Evolutionary conservation across 352 stramenopile genomes (phyloP), one percentile per base, ranked within the genome.

Genomic region (Globisporangium nodosum): DNA sequence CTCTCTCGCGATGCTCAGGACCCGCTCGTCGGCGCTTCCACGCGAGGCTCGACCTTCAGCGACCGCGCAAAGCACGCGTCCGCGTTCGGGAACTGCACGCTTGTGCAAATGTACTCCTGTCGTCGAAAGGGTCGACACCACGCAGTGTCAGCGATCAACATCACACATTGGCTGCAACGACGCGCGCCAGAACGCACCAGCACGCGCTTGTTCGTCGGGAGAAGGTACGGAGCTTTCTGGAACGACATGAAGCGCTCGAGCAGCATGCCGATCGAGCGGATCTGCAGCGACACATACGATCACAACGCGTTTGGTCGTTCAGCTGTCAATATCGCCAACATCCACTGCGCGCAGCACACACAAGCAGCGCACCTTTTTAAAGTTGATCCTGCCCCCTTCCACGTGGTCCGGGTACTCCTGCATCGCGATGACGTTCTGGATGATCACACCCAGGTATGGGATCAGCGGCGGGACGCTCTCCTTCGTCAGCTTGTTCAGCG

Each of bases 391-490:
- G 27, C 88, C 81, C 33, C 71, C 78, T 60, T 92, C 80, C 5
- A 92, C 69, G 20, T 66, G 73, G 55, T 95, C 84, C 1, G 86
- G 86, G 54, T 81, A 95, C 55, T 95, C 86, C 61, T 95, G 83
- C 8, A 92, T 61, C 16, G 84, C 78, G 31, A 95, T 76, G 54
- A 93, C 80, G 50, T 92, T 90, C 64, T 95, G 86, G 64, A 92
- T 88, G 9, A 95, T 68, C n/a, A 92, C 68, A 4, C 86, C 86
- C 53, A 95, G 70, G 64, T 95, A 95, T 35, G 86, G 86, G 39
- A 95, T 87, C 40, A 90, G 66, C 6, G 86, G 86, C 11, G 80
- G 79, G 0, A 68, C 66, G 2, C 69, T 71, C 60, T 95, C 81
- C 49, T 89, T 88, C 45, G 77, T 92, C 33, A 92, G 66, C 48